A percentile compares a stretch with the other conserved stretches of the same genome.
Conservation (phyloP, 140 eudicot genomes). For the Bidens hawaiensis region DNA sequence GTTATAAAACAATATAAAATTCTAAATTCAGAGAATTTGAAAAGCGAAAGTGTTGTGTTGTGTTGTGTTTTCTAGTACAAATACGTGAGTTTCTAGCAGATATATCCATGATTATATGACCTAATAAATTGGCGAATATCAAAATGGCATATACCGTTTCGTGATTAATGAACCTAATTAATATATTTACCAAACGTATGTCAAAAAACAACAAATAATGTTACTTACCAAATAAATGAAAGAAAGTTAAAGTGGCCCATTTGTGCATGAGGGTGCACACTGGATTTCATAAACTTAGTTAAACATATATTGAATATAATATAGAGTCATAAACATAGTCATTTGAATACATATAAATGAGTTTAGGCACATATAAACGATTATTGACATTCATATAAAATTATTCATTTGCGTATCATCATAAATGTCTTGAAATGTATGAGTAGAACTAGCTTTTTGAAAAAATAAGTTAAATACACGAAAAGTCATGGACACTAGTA, state of each 20-base stretch:
- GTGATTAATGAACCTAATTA: not conserved
- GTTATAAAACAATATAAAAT: not conserved
- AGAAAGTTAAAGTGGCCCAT: not conserved
- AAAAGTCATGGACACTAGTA: too few relatives aligned
- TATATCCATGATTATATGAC: not conserved
- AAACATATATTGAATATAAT: not conserved
- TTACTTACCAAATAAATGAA: conserved; percentile 1
- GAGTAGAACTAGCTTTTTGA: not conserved
- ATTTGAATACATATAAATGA: not conserved
- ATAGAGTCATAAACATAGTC: not conserved
- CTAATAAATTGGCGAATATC: not conserved
- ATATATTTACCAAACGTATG: not conserved
- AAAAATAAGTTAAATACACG: not conserved
- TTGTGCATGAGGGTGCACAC: not conserved
- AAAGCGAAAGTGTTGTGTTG: not conserved
- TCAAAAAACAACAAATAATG: not conserved
- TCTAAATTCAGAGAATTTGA: not conserved
- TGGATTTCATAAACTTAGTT: not conserved
- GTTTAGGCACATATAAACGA: too few relatives aligned
- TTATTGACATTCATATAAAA: not conserved
- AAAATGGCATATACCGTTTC: not conserved
- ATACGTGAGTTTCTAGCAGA: too few relatives aligned
- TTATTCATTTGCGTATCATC: not conserved
- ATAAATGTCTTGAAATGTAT: not conserved
- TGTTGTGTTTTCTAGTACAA: not conserved